These are phyloP conservation scores for Geotrichum klebahnii DNA, from an alignment of 1,139 yeast genomes.

Conservation along the genomic window DNA sequence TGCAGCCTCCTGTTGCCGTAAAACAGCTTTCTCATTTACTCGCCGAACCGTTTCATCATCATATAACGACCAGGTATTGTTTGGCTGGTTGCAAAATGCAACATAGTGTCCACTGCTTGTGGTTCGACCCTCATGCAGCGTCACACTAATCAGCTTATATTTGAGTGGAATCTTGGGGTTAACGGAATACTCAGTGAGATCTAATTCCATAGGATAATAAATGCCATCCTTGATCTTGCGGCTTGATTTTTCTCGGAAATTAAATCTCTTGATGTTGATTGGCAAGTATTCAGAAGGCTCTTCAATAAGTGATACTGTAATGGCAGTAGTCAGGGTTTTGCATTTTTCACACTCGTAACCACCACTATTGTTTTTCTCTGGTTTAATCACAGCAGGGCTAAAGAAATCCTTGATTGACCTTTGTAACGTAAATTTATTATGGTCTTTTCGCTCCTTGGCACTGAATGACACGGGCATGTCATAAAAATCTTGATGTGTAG, in stretches of 20 bases:
- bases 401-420: constrained; percentile 76
- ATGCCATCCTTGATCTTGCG: constrained; percentile 87
- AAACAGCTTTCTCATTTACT: constrained; percentile 66
- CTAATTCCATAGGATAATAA: constrained; percentile 70
- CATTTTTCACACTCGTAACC: constrained; percentile 84
- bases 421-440: constrained; percentile 58
- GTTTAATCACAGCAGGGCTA: constrained; percentile 68
- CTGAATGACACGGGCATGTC: constrained; percentile 64
- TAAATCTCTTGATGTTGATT: constrained; percentile 80
- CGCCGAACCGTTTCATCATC: constrained; percentile 86
- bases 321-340: constrained; percentile 68
- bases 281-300: constrained; percentile 84
- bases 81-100: constrained; percentile 87
- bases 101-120: constrained; percentile 91
- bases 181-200: constrained; percentile 59
- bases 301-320: constrained; percentile 68
- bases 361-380: constrained; percentile 62
- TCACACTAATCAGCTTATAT: constrained; percentile 77
- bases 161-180: constrained; percentile 46
- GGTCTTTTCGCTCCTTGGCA: constrained; percentile 44
- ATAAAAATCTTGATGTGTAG: constrained; percentile 88
- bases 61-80: constrained; percentile 78
- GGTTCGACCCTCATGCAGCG: constrained; percentile 92
- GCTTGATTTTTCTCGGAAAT: constrained; percentile 49
- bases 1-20: constrained; percentile 74